Percentiles rank a stretch among this genome's conserved stretches.
Conservation (phyloP, 371 early-diverging fungal species). For the Mortierella sp. region DNA sequence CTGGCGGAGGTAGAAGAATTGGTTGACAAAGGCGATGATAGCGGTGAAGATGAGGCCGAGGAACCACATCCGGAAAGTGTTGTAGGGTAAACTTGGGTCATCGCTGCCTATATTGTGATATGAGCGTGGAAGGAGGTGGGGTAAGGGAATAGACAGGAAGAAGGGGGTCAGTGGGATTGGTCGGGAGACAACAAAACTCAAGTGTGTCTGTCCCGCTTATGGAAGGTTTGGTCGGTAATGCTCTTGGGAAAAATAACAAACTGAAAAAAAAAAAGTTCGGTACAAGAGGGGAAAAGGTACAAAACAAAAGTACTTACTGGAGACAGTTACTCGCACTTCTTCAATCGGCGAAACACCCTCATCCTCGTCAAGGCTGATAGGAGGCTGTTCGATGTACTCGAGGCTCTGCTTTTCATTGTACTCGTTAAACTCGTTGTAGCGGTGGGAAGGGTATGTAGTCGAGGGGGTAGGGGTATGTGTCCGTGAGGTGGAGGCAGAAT, state of each 20-base stretch:
- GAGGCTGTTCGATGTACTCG: slow-evolving; percentile 1
- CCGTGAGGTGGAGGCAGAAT: not conserved
- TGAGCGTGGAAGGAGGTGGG: not conserved
- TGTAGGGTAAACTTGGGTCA: slow-evolving; percentile 74
- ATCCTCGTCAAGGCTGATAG: slow-evolving; percentile 39
- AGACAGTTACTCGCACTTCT: slow-evolving; percentile 73
- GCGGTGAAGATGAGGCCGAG: slow-evolving; percentile 75
- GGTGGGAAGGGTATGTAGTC: not conserved
- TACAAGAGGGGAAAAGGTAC: not conserved
- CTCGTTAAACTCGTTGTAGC: not conserved
- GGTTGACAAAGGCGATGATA: slow-evolving; percentile 75
- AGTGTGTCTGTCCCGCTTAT: not conserved
- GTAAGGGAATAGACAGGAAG: not conserved
- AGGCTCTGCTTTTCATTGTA: slow-evolving; percentile 16
- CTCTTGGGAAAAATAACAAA: not conserved
- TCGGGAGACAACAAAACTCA: not conserved
- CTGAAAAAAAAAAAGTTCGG: not conserved
- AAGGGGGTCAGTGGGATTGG: not conserved
- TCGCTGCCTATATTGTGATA: slow-evolving; percentile 60
- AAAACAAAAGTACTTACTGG: slow-evolving; percentile 51
- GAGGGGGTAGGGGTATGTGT: not conserved
- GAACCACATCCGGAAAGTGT: slow-evolving; percentile 83
- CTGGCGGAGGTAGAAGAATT: slow-evolving; percentile 81
- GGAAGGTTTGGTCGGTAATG: not conserved
- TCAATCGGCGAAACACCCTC: slow-evolving; percentile 76